Conservation (phyloP, 495 filamentous ascomycete genomes). For the Penicillium paxilli region DNA sequence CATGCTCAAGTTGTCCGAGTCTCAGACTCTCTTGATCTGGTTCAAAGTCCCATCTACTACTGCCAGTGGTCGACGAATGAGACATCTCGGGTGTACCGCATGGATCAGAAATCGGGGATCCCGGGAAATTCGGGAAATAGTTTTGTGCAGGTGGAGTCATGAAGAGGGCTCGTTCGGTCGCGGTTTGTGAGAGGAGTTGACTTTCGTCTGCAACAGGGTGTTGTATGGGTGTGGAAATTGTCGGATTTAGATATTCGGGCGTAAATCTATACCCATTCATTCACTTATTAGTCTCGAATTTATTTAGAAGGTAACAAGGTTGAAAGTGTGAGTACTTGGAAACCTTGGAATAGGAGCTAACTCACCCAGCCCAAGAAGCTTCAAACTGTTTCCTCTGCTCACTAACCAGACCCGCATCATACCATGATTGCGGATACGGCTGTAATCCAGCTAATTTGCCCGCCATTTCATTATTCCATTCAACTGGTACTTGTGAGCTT, state of each 20-base stretch:
- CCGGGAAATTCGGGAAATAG: conserved; percentile 8
- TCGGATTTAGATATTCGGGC: background rate
- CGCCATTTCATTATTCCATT: conserved; percentile 5
- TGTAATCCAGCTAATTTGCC: background rate
- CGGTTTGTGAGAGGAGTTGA: conserved; percentile 22
- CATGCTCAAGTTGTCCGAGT: too few species aligned
- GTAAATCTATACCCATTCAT: background rate
- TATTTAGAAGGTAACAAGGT: background rate
- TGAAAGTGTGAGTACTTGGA: background rate
- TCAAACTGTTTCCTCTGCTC: background rate
- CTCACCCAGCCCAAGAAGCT: background rate
- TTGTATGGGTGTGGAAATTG: background rate
- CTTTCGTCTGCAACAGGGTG: conserved; percentile 10
- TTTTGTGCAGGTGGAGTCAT: conserved; percentile 24
- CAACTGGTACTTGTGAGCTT: too few species aligned
- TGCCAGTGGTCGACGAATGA: conserved; percentile 18
- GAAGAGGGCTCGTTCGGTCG: conserved; percentile 38
- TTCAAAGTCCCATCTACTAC: too few species aligned
- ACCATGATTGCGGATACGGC: conserved; percentile 14
- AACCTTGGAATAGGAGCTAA: background rate
- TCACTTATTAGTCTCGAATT: background rate
- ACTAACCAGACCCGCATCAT: conserved; percentile 13
- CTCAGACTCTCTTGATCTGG: too few species aligned
- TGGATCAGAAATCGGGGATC: conserved; percentile 21
- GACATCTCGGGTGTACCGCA: conserved; percentile 27